Evolutionary conservation across 441 rosid genomes (phyloP).

Genomic region (Manihot esculenta): DNA sequence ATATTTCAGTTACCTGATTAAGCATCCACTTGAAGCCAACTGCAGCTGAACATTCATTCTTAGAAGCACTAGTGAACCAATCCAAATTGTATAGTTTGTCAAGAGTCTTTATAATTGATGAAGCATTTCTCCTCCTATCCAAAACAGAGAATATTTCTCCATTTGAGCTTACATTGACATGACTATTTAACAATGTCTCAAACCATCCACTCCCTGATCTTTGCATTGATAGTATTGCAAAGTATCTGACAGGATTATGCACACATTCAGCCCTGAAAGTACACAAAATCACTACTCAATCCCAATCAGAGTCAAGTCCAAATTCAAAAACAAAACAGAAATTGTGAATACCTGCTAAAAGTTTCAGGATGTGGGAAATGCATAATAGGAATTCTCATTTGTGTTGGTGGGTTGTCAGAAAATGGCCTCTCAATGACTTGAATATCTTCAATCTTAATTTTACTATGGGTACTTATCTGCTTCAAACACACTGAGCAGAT

Average conservation of each 20-base stretch:
- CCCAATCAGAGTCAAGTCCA: no score
- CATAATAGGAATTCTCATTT: constrained; percentile 32
- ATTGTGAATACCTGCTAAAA: constrained; percentile 59
- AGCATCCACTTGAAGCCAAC: constrained; percentile 99
- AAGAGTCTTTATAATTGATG: constrained; percentile 58
- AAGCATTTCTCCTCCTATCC: constrained; percentile 62
- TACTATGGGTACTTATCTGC: constrained; percentile 49
- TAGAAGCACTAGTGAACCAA: constrained; percentile 85
- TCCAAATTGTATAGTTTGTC: constrained; percentile 89
- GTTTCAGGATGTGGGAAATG: constrained; percentile 82
- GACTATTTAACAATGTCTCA: constrained; percentile 90
- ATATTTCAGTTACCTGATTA: constrained; percentile 61
- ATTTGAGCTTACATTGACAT: constrained; percentile 79
- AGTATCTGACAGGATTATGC: constrained; percentile 71
- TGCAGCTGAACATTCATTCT: constrained; percentile 94
- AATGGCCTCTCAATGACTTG: constrained; percentile 38
- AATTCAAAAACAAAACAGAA: constrained; percentile 10
- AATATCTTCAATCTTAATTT: constrained; percentile 36
- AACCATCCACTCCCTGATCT: constrained; percentile 99
- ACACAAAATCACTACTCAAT: not conserved
- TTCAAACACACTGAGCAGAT: constrained; percentile 60
- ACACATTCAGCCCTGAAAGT: constrained; percentile 66
- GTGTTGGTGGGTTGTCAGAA: constrained; percentile 18
- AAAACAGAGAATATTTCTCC: constrained; percentile 80
- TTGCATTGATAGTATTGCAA: constrained; percentile 93